These are phyloP conservation scores for Phytopythium montanum DNA, from an alignment of 352 stramenopile genomes.

Conservation along the genomic window DNA sequence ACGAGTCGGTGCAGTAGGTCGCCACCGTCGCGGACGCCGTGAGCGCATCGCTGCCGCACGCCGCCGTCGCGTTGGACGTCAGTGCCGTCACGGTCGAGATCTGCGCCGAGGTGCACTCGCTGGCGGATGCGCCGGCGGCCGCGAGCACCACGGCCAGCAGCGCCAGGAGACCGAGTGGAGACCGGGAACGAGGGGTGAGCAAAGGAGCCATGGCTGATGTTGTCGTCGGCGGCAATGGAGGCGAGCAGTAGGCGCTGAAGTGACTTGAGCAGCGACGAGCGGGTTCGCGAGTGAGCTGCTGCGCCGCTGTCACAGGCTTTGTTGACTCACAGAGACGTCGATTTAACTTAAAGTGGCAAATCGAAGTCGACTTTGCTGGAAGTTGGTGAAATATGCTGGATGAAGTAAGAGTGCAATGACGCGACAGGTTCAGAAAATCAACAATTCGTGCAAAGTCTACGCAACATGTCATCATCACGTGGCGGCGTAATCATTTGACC, in stretches of 20 bases:
- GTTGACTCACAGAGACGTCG: too few relatives aligned
- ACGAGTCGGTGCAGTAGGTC: conserved; percentile 19
- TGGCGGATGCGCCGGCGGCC: conserved; percentile 1
- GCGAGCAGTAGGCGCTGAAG: background rate
- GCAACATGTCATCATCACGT: background rate
- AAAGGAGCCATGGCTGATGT: background rate
- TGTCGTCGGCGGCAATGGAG: background rate
- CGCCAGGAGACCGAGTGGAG: conserved; percentile 3
- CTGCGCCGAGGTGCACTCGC: conserved; percentile 22
- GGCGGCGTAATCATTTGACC: background rate
- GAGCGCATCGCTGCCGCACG: conserved; percentile 24
- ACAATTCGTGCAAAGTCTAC: background rate
- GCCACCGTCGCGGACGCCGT: conserved; percentile 9
- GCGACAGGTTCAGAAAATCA: background rate
- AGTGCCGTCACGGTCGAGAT: conserved; percentile 18
- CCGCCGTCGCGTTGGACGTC: conserved; percentile 20
- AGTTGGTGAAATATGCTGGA: too few relatives aligned
- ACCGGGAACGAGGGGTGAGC: background rate
- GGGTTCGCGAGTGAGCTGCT: background rate
- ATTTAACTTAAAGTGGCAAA: too few relatives aligned
- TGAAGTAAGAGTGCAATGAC: background rate
- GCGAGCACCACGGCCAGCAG: background rate
- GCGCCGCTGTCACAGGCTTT: background rate
- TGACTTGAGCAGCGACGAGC: background rate
- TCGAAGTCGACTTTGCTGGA: background rate